Percentiles rank a stretch among this genome's conserved stretches.
Evolutionary conservation across 192 early-diverging fungal species (phyloP).

Genomic region (Backusella circina): DNA sequence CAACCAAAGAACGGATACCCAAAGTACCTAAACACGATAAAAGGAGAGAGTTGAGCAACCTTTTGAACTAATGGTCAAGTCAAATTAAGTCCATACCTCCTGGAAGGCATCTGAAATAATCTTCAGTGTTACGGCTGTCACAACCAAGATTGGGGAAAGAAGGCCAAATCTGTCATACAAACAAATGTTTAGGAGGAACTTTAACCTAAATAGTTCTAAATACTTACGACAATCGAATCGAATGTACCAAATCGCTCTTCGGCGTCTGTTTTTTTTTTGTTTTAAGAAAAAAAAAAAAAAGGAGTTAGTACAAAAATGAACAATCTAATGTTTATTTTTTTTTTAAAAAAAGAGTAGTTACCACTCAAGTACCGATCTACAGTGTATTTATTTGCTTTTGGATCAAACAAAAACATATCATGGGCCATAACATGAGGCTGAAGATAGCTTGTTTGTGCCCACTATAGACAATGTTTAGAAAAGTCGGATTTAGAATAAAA

Average conservation of each 20-base stretch:
- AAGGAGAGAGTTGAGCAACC: too few species aligned
- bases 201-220: background rate
- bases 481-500: background rate
- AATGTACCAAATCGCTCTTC: constrained; percentile 13
- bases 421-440: constrained; percentile 19
- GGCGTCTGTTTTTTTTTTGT: background rate
- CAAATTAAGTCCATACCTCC: constrained; percentile 6
- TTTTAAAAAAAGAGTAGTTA: background rate
- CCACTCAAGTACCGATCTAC: constrained; percentile 16
- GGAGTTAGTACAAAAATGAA: background rate
- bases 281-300: too few species aligned
- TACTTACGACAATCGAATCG: constrained; percentile 21
- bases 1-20: constrained; percentile 10
- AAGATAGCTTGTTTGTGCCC: constrained; percentile 15
- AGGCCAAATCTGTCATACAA: constrained; percentile 18
- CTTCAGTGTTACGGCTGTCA: constrained; percentile 24
- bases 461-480: background rate
- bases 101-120: constrained; percentile 17
- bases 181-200: background rate
- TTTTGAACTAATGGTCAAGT: background rate
- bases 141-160: constrained; percentile 19
- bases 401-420: constrained; percentile 15
- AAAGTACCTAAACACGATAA: background rate
- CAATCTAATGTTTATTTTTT: background rate
- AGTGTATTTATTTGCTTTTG: constrained; percentile 10